Conservation (phyloP, 345 rosid genomes). For the Aquilaria malaccensis region DNA sequence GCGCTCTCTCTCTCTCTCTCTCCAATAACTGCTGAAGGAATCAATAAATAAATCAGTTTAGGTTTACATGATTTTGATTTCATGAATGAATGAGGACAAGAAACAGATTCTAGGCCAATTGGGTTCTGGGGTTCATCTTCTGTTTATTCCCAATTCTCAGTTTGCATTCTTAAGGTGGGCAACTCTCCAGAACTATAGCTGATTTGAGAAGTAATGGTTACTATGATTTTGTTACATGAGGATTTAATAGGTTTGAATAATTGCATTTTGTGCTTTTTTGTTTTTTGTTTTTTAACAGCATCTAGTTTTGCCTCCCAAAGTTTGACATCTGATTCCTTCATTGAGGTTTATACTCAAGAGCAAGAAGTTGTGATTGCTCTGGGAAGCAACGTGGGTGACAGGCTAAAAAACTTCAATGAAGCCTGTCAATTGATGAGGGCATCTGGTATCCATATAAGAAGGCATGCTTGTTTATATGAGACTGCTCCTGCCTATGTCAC, state of each 20-base stretch:
- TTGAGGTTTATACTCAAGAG: slow-evolving; percentile 57
- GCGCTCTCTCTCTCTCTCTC: neutral
- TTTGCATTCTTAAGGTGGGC: no score
- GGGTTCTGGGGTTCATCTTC: neutral
- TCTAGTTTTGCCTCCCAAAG: slow-evolving; percentile 24
- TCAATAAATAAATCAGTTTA: no score
- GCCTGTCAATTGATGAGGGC: slow-evolving; percentile 60
- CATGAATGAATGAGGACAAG: no score
- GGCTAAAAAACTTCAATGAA: slow-evolving; percentile 57
- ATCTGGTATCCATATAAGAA: slow-evolving; percentile 49
- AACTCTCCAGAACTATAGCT: no score
- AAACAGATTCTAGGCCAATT: neutral
- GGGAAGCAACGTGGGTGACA: slow-evolving; percentile 84
- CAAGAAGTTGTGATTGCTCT: slow-evolving; percentile 85
- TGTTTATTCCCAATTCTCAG: neutral
- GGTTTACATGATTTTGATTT: no score
- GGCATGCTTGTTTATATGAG: slow-evolving; percentile 83
- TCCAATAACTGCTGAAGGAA: no score
- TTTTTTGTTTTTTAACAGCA: slow-evolving; percentile 16
- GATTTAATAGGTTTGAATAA: neutral
- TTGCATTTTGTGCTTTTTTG: slow-evolving; percentile 7
- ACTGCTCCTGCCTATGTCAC: slow-evolving; percentile 87
- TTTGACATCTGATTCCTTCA: slow-evolving; percentile 22
- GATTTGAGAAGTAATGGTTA: no score
- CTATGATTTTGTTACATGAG: neutral